Conservation (phyloP, 129 eudicot species). For the Cynara cardunculus region DNA sequence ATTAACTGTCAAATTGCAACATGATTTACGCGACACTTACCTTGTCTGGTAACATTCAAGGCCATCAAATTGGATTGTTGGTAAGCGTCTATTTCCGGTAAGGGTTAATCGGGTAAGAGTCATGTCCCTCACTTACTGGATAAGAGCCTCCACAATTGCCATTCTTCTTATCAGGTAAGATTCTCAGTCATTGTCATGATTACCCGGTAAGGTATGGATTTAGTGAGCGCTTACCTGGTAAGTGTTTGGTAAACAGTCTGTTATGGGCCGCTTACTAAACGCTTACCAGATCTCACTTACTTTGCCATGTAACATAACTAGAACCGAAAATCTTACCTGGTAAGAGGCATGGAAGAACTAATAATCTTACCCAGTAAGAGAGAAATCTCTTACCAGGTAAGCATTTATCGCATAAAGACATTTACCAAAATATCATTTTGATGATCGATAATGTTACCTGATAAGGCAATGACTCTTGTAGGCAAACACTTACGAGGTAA, state of each 20-base stretch:
- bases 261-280: too few relatives aligned
- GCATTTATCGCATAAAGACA: not conserved
- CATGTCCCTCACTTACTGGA: not conserved
- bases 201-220: not conserved
- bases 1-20: too few relatives aligned
- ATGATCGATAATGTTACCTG: too few relatives aligned
- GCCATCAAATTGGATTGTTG: not conserved
- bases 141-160: not conserved
- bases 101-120: too few relatives aligned
- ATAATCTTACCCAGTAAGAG: not conserved
- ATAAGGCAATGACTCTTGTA: too few relatives aligned
- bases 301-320: too few relatives aligned
- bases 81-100: not conserved
- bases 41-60: not conserved
- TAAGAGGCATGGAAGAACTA: not conserved
- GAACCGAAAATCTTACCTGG: too few relatives aligned
- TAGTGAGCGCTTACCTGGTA: too few relatives aligned
- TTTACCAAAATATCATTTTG: not conserved
- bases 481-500: too few relatives aligned
- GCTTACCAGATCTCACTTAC: not conserved
- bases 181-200: not conserved
- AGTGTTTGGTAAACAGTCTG: too few relatives aligned
- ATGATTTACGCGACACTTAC: not conserved
- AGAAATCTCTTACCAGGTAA: not conserved
- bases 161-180: not conserved